Percentiles rank a stretch among this genome's conserved stretches.
phyloP scores from a whole-genome alignment of 441 rosid species.

The Jatropha podagrica region DNA sequence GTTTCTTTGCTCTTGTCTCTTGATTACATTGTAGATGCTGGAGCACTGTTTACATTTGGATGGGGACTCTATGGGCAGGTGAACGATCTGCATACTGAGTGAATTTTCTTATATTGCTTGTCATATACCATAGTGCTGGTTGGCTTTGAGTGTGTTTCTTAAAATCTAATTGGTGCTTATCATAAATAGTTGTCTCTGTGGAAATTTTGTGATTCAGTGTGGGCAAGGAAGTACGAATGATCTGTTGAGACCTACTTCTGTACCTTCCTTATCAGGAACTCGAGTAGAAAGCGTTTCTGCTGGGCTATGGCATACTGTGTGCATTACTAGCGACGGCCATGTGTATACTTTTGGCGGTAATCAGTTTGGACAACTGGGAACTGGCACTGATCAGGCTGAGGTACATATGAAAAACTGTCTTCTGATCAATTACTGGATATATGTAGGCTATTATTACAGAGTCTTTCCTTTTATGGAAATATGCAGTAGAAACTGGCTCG shows the following conservation, averaged over 20 bases:
- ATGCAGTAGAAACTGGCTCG: not conserved
- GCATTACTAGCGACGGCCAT: constrained; percentile 51
- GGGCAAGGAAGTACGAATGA: constrained; percentile 73
- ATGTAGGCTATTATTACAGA: not conserved
- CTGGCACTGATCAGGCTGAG: constrained; percentile 67
- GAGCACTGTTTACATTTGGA: constrained; percentile 83
- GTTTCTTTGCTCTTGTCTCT: constrained; percentile 4
- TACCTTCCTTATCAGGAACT: constrained; percentile 45
- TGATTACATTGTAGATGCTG: constrained; percentile 60
- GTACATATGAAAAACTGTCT: constrained; percentile 28
- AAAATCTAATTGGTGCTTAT: too few species aligned
- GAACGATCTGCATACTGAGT: constrained; percentile 7
- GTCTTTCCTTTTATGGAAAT: not conserved
- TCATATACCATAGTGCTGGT: not conserved
- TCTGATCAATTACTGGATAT: not conserved
- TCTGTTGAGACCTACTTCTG: constrained; percentile 58
- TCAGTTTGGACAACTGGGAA: constrained; percentile 82
- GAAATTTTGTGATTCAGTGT: constrained; percentile 44
- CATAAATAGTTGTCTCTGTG: not conserved
- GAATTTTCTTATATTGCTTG: not conserved
- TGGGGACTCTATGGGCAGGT: constrained; percentile 99
- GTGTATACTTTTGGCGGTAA: constrained; percentile 79
- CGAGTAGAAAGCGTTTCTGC: constrained; percentile 47
- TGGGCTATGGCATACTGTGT: constrained; percentile 78
- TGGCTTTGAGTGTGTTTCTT: not conserved